A percentile compares a stretch with the other conserved stretches of the same genome.
Evolutionary conservation across 139 green algal genomes (phyloP).

Genomic region (Trebouxia sp.): DNA sequence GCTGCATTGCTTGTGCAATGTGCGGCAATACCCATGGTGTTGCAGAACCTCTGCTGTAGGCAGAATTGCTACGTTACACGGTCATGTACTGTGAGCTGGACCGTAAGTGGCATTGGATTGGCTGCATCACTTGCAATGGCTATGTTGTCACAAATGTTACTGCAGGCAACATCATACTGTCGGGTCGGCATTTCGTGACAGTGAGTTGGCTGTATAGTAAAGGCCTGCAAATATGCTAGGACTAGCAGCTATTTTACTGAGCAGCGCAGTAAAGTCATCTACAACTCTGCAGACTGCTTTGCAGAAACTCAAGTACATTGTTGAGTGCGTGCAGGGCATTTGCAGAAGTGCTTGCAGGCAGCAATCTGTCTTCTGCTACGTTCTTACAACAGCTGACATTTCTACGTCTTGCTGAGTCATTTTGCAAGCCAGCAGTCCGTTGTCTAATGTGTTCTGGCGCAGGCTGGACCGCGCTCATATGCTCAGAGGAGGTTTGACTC

Average conservation of each 20-base stretch:
- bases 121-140: constrained; percentile 19
- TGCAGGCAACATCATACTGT: constrained; percentile 20
- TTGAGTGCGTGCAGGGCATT: constrained; percentile 19
- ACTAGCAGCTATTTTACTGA: constrained; percentile 20
- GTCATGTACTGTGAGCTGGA: constrained; percentile 19
- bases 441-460: constrained; percentile 23
- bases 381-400: constrained; percentile 21
- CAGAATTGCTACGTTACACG: no score
- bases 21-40: constrained; percentile 12
- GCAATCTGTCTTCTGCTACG: constrained; percentile 16
- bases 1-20: constrained; percentile 16
- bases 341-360: constrained; percentile 19
- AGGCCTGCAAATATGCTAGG: constrained; percentile 13
- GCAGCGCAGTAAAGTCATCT: constrained; percentile 18
- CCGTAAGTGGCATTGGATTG: constrained; percentile 13
- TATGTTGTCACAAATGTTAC: constrained; percentile 25
- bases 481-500: constrained; percentile 9
- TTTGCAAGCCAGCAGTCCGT: constrained; percentile 19
- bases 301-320: constrained; percentile 18
- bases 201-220: constrained; percentile 13
- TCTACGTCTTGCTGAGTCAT: constrained; percentile 12
- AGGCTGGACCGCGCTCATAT: constrained; percentile 21
- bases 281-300: constrained; percentile 22
- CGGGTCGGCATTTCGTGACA: constrained; percentile 17
- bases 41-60: constrained; percentile 21